Percentiles rank a stretch among this genome's conserved stretches.
Evolutionary conservation across 2,329 filamentous ascomycete genomes (phyloP).

Genomic region (Dothidotthia symphoricarpi): DNA sequence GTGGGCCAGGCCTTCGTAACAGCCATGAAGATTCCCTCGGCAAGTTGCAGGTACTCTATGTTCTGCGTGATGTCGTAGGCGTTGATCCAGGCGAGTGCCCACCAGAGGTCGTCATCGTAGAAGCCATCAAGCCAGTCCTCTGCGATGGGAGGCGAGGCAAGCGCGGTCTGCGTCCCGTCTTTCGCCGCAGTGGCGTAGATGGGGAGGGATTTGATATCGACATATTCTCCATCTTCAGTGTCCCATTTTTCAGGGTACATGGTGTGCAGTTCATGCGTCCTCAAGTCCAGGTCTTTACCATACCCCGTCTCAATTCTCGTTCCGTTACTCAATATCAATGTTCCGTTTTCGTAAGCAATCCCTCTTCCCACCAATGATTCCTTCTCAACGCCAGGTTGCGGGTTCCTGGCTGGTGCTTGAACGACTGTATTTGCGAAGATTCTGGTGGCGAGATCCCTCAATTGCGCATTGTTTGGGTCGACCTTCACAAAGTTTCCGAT

Average conservation of each 20-base stretch:
- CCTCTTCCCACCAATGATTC: conserved; percentile 6
- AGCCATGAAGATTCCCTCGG: conserved; percentile 51
- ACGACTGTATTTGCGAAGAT: conserved; percentile 49
- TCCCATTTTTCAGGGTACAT: conserved; percentile 24
- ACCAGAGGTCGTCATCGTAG: conserved; percentile 55
- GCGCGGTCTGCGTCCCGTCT: conserved; percentile 4
- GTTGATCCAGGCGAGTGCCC: conserved; percentile 55
- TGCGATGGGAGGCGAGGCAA: conserved; percentile 15
- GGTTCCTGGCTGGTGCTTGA: conserved; percentile 33
- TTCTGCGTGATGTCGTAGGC: conserved; percentile 55
- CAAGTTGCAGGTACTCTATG: conserved; percentile 47
- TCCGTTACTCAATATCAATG: conserved; percentile 6
- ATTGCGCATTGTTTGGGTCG: conserved; percentile 30
- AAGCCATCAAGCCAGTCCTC: conserved; percentile 44
- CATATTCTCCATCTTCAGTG: conserved; percentile 4
- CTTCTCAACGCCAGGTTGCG: conserved; percentile 27
- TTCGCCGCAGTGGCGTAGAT: conserved; percentile 6
- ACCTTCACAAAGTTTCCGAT: conserved; percentile 54
- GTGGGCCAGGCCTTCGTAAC: conserved; percentile 42
- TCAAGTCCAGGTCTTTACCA: conserved; percentile 18
- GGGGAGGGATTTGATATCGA: conserved; percentile 12
- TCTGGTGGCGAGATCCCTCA: conserved; percentile 35
- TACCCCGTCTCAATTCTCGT: conserved; percentile 18
- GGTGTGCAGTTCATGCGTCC: conserved; percentile 17
- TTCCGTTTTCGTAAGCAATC: conserved; percentile 8